Evolutionary conservation across 2,329 filamentous ascomycete species (phyloP).

Genomic region (Pyricularia pennisetigena): DNA sequence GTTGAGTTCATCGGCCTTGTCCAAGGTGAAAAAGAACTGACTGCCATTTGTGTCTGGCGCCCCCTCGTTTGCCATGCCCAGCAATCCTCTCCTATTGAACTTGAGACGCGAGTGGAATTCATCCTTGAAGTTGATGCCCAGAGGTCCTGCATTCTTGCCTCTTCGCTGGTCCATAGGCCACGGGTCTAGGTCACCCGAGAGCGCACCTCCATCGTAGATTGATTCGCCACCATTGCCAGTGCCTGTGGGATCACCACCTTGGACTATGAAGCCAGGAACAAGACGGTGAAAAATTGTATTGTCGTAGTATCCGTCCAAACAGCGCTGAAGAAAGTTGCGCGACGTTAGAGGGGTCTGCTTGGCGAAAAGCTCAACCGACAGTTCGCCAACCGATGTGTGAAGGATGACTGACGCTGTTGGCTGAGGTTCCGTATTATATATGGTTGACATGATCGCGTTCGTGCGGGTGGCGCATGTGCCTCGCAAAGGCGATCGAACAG

Average conservation of each 20-base stretch:
- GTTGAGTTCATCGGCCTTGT: slow-evolving; percentile 73
- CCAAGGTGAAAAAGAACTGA: slow-evolving; percentile 95
- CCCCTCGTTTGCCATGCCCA: slow-evolving; percentile 95
- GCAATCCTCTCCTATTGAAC: slow-evolving; percentile 79
- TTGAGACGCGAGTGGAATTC: slow-evolving; percentile 89
- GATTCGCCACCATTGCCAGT: slow-evolving; percentile 87
- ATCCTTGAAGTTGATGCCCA: slow-evolving; percentile 59
- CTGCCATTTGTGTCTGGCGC: slow-evolving; percentile 73
- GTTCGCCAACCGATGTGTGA: slow-evolving; percentile 80
- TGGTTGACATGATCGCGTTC: slow-evolving; percentile 58
- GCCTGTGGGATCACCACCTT: slow-evolving; percentile 89
- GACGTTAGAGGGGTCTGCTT: slow-evolving; percentile 86
- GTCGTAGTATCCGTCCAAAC: slow-evolving; percentile 91
- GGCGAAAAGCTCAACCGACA: slow-evolving; percentile 88
- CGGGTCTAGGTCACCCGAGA: slow-evolving; percentile 62
- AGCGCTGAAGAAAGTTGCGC: slow-evolving; percentile 92
- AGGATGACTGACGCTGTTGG: slow-evolving; percentile 87
- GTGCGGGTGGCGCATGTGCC: not conserved
- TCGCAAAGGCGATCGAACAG: not conserved
- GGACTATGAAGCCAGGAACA: slow-evolving; percentile 83
- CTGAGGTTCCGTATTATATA: slow-evolving; percentile 91
- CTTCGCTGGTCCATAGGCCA: slow-evolving; percentile 57
- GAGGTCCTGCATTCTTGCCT: slow-evolving; percentile 49
- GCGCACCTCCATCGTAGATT: slow-evolving; percentile 79
- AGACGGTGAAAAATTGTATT: slow-evolving; percentile 90